Evolutionary conservation across 306 rosid species (phyloP).

Genomic region (Fragaria vesca): DNA sequence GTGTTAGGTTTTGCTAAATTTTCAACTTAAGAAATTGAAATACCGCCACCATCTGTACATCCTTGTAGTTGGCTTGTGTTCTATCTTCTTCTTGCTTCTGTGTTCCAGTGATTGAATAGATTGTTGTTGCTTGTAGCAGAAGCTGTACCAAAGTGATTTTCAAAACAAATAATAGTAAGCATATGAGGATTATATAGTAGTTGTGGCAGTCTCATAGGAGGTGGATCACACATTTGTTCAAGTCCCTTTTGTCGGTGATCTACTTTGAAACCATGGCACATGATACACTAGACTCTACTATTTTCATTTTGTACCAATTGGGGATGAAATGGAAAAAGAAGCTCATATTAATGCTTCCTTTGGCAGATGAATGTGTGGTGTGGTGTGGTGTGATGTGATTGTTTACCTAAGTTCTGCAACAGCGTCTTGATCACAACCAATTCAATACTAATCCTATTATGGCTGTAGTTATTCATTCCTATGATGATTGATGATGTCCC

Average conservation of each 20-base stretch:
- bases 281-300: background rate
- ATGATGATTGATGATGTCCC: background rate
- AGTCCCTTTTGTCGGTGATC: background rate
- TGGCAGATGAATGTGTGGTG: background rate
- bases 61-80: background rate
- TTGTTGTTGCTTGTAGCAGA: background rate
- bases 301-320: background rate
- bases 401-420: background rate
- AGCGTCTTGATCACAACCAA: background rate
- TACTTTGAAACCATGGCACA: background rate
- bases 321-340: background rate
- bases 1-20: slow-evolving; percentile 22
- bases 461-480: background rate
- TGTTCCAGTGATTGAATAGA: background rate
- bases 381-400: background rate
- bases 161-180: background rate
- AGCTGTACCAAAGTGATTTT: background rate
- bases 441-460: background rate
- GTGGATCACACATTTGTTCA: background rate
- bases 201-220: background rate
- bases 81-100: background rate
- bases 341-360: background rate
- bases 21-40: background rate
- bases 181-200: background rate
- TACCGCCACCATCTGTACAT: slow-evolving; percentile 14